phyloP scores from a whole-genome alignment of 1,284 basidiomycete species.

The Boletus hoseneyae region DNA sequence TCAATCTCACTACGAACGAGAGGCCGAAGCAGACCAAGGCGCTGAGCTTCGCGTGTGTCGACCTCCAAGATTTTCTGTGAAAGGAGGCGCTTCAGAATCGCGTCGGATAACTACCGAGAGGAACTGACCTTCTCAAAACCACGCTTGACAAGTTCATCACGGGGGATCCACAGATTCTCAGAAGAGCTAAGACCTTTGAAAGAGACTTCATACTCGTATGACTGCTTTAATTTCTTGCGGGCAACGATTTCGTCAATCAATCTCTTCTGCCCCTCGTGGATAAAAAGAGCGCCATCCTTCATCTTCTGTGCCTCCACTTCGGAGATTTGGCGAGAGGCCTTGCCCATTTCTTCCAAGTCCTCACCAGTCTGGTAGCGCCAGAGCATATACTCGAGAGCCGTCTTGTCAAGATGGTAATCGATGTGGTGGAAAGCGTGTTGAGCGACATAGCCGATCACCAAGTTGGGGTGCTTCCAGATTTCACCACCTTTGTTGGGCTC shows the following conservation, averaged over 20 bases:
- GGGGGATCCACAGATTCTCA: constrained; percentile 95
- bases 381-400: constrained; percentile 97
- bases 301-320: constrained; percentile 93
- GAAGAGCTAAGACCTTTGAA: constrained; percentile 91
- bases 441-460: constrained; percentile 98
- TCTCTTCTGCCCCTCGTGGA: constrained; percentile 94
- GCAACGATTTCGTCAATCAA: constrained; percentile 87
- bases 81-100: background rate
- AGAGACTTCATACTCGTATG: constrained; percentile 95
- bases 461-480: constrained; percentile 98
- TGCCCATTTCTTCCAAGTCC: constrained; percentile 94
- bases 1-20: constrained; percentile 97
- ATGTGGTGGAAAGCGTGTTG: constrained; percentile 99
- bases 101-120: background rate
- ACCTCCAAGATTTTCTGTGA: constrained; percentile 89
- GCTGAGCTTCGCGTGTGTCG: constrained; percentile 96
- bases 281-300: constrained; percentile 87
- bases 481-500: constrained; percentile 96
- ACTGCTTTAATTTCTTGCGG: constrained; percentile 99
- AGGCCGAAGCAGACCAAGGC: constrained; percentile 92
- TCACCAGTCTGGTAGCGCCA: constrained; percentile 99
- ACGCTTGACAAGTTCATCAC: constrained; percentile 96
- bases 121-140: constrained; percentile 87
- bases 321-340: constrained; percentile 84
- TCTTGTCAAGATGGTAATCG: constrained; percentile 97